Base-by-base conservation (phyloP, 495 filamentous ascomycete species). In the Trichoderma orchidacearum region DNA sequence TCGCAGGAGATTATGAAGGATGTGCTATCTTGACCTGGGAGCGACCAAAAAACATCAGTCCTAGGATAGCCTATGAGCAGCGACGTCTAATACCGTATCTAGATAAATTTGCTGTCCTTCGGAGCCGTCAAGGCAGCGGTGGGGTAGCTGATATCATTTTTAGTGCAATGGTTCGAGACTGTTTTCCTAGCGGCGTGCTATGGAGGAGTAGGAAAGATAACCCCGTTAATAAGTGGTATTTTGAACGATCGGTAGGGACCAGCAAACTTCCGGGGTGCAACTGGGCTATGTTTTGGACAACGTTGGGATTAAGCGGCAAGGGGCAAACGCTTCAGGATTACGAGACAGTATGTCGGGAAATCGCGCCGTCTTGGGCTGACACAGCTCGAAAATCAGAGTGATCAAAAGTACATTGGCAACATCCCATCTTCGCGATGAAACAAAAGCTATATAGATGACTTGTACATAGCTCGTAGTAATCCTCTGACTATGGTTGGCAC, bases 281-380 rank as follows among this genome's bases (percentile, higher is more conserved):
- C 58, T 98, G 92, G 92, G 87, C 92, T 3, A 96, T 96, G 91
- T 96, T 98, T 56, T 98, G 92, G 92, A 98, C 92, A 1, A 91
- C 85, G 2, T 79, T 83, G 13, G 82, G 80, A 48, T 59, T 73
- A 58, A 66, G 67, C 35, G 59, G 73, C 56, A 68, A 75, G 30
- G 68, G 75, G 28, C 71, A 75, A 63, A 76, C 72, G 58, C 90
- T 94, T 63, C 63, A 66, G 56, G 89, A 94, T 60, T 96, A 95
- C 66, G 86, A 90, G 65, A 79, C 72, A 50, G 87, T 96, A 30
- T 97, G 92, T 72, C 76, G 80, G 60, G 74, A 70, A 28, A 84
- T 96, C 55, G 78, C 80, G 62, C 90, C 92, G 23, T 90, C 85
- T 56, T 96, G 90, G 90, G 83, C 82, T 13, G 87, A 91, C 64